Base-by-base conservation (phyloP, 1,284 basidiomycete species). In the Puccinia triticina region DNA sequence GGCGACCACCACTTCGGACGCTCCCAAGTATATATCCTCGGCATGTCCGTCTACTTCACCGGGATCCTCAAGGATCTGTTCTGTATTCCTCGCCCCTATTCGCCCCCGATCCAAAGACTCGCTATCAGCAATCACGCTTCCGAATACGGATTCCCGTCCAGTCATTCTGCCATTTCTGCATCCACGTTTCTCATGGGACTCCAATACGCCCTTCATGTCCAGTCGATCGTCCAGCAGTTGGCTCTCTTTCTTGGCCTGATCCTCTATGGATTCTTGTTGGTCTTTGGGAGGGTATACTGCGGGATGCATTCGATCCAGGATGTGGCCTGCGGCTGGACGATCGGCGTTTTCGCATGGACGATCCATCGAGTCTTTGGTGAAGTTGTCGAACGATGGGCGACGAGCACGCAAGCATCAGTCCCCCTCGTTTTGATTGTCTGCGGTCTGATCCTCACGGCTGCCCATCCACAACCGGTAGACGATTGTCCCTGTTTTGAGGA, bases 401-500 rank as follows among this genome's bases (percentile, higher is more conserved):
- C 53, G 26, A 77, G 57, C 29, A 10, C 26, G 1, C 11, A 34
- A 48, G 34, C 55, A 64, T 29, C 48, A 90, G 93, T 94, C 7
- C 94, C 95, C 0, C 84, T 91, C 8, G 89, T 91, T 29, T 87
- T 92, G 43, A 89, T 94, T 18, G 90, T 92, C 0, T 85, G 92
- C 18, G 87, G 91, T 77, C 88, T 96, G 12, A 88, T 94, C 1
- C 88, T 94, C 64, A 92, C 97, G 7, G 95, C 86, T 90, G 92
- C 88, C 84, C 96, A 98, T 86, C 95, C 96, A 0, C 93, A 95
- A 85, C 88, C 88, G 7, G 85, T 97, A 0, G 95, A 98, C 83
- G 94, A 97, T 86, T 98, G 96, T 85, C 97, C 96, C 0, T 98
- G 96, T 88, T 99, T 98, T 87, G 96, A 98, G 87, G 96, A 99